Conservation (phyloP, 148 eudicot genomes). For the Chenopodium suecicum region DNA sequence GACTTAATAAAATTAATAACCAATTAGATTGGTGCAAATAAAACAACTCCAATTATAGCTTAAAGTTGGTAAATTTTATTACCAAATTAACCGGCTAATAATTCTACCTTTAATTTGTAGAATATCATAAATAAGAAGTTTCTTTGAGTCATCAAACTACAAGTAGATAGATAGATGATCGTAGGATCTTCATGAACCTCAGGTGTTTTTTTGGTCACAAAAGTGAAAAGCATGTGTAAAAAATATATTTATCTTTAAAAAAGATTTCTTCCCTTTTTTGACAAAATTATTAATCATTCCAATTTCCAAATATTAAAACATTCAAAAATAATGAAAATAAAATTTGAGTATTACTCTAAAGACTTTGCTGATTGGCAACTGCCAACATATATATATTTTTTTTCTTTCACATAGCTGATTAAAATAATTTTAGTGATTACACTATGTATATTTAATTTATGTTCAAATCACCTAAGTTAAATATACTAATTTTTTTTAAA, state of each 20-base stretch:
- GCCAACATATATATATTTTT: too few species aligned
- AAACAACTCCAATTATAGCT: constrained; percentile 1
- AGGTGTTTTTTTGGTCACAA: neutral
- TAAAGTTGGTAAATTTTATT: constrained; percentile 12
- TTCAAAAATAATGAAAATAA: too few species aligned
- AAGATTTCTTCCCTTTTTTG: neutral
- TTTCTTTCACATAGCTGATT: too few species aligned
- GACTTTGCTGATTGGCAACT: too few species aligned
- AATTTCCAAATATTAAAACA: too few species aligned
- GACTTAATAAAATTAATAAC: constrained; percentile 4
- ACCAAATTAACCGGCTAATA: neutral
- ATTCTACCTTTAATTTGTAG: neutral
- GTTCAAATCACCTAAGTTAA: too few species aligned
- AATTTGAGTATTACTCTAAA: too few species aligned
- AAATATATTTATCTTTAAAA: neutral
- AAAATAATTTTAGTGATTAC: too few species aligned
- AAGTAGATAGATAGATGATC: neutral
- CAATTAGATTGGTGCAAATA: constrained; percentile 15
- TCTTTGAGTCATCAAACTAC: neutral
- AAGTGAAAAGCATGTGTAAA: neutral
- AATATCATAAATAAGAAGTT: too few species aligned
- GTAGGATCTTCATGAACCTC: neutral
- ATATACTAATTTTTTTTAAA: too few species aligned
- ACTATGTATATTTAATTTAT: too few species aligned
- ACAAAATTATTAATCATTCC: too few species aligned